These are phyloP conservation scores for Venturia nashicola DNA, from an alignment of 2,329 filamentous ascomycete genomes.

Conservation along the genomic window DNA sequence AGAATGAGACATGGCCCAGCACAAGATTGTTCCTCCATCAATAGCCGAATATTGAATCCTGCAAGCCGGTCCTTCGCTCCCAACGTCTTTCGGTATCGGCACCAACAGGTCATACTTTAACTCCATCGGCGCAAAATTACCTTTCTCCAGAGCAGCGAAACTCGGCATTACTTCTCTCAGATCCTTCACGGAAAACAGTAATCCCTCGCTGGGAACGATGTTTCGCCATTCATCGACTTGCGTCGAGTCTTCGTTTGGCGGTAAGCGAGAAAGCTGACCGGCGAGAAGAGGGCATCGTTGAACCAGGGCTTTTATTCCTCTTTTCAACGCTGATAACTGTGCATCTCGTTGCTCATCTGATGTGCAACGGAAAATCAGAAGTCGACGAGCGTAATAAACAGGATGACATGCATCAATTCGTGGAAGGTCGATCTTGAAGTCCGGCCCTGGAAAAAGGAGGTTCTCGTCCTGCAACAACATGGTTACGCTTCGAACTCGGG, in stretches of 20 bases:
- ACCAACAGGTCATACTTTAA: conserved; percentile 6
- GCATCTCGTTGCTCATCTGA: neutral
- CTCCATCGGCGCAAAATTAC: neutral
- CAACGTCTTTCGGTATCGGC: conserved; percentile 4
- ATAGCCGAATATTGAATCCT: conserved; percentile 5
- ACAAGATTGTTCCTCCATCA: conserved; percentile 2
- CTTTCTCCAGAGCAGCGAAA: conserved; percentile 1
- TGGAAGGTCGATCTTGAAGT: conserved; percentile 5
- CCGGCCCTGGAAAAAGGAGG: neutral
- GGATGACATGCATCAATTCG: conserved; percentile 7
- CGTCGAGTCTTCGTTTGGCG: neutral
- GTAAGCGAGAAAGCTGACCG: neutral
- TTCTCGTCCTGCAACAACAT: neutral
- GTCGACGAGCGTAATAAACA: neutral
- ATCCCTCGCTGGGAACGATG: conserved; percentile 1
- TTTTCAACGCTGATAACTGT: conserved; percentile 3
- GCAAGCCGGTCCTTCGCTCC: conserved; percentile 3
- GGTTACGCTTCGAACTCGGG: neutral
- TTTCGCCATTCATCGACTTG: conserved; percentile 6
- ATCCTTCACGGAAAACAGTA: conserved; percentile 1
- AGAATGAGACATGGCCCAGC: conserved; percentile 8
- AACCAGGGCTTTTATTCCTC: conserved; percentile 3
- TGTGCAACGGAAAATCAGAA: conserved; percentile 7
- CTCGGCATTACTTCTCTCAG: neutral
- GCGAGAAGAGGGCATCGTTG: conserved; percentile 4